Evolutionary conservation across 1,284 basidiomycete genomes (phyloP).

Genomic region (Wolfiporia cocos): DNA sequence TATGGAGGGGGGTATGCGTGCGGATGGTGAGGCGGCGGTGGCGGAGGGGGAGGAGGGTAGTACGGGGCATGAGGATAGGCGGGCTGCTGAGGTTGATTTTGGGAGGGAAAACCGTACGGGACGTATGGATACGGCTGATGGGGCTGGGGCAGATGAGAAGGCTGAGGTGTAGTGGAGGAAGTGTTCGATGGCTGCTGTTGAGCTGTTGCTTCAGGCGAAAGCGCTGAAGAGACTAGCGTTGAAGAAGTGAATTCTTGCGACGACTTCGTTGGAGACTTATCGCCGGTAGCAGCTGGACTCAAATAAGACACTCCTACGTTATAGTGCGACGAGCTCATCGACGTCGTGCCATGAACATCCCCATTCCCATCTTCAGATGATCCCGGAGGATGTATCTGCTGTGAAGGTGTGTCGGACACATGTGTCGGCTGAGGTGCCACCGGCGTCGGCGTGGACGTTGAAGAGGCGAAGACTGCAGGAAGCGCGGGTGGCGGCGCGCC

Average conservation of each 20-base stretch:
- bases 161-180: conserved; percentile 14
- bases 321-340: conserved; percentile 19
- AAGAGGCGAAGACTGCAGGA: neutral
- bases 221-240: neutral
- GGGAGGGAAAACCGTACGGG: conserved; percentile 19
- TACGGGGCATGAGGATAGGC: conserved; percentile 59
- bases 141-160: conserved; percentile 9
- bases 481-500: conserved; percentile 13
- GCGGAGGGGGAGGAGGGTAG: conserved; percentile 32
- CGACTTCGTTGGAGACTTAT: neutral
- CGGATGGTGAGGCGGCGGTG: conserved; percentile 12
- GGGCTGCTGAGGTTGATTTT: conserved; percentile 27
- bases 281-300: neutral
- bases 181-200: conserved; percentile 14
- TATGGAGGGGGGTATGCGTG: conserved; percentile 22
- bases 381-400: conserved; percentile 21
- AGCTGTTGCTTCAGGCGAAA: neutral
- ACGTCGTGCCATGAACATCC: conserved; percentile 12
- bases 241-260: neutral
- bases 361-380: neutral
- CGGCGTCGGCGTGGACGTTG: neutral
- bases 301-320: neutral
- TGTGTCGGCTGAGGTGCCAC: neutral
- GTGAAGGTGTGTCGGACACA: conserved; percentile 10
- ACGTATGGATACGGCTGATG: conserved; percentile 24